Evolutionary conservation across 2,329 filamentous ascomycete genomes (phyloP), one percentile per base, ranked within the genome.

Genomic region (Ophiostoma triangulosporum): DNA sequence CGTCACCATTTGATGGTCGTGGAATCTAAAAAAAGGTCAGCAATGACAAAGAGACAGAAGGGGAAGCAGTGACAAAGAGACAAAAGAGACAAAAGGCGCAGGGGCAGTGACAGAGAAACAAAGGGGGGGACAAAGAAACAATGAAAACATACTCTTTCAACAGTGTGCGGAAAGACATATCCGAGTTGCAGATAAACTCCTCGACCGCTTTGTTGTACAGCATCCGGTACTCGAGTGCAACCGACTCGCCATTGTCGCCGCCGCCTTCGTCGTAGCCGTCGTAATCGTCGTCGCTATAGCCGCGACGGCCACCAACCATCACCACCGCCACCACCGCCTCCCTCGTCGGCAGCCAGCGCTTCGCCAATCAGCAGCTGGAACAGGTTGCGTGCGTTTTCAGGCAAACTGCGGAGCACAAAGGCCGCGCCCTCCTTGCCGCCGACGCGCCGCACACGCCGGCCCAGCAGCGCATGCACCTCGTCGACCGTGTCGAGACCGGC

Each of bases 1-100:
- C 53, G 88, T 88, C 58, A 98, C 86, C 81, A 98, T 97, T 64
- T 96, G 88, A 71, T 98, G 93, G 63, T 98, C 93, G 65, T 96
- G 88, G 66, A 98, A 93, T 68, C 82, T 86, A 54, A 52, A 64
- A 54, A 51, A n/a, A n/a, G 72, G 49, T 29, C 9, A 29, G 40
- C 32, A n/a, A n/a, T n/a, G n/a, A n/a, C n/a, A n/a, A n/a, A n/a
- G n/a, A n/a, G n/a, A n/a, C n/a, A n/a, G n/a, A n/a, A n/a, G n/a
- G n/a, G n/a, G n/a, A n/a, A n/a, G n/a, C n/a, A n/a, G n/a, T n/a
- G n/a, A n/a, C n/a, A n/a, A n/a, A n/a, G n/a, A n/a, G n/a, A n/a
- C n/a, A n/a, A n/a, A n/a, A n/a, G n/a, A n/a, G n/a, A n/a, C n/a
- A n/a, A n/a, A n/a, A n/a, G n/a, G n/a, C n/a, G n/a, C n/a, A n/a